Conservation (phyloP, 345 rosid genomes). For the Noccaea bulbosa region DNA sequence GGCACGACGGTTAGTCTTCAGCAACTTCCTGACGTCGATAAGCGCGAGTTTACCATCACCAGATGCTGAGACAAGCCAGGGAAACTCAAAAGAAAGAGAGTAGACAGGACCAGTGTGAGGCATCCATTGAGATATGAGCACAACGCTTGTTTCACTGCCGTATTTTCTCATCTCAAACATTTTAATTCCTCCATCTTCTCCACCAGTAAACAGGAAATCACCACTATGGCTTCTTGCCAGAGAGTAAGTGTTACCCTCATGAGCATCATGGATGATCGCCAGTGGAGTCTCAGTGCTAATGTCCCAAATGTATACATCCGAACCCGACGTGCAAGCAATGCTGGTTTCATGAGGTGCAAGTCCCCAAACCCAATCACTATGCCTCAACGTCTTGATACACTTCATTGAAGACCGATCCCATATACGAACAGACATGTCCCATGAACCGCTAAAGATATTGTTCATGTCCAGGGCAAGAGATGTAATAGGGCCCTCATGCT, state of each 20-base stretch:
- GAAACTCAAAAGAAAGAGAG: slow-evolving; percentile 90
- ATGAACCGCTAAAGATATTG: slow-evolving; percentile 81
- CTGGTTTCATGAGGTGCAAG: slow-evolving; percentile 74
- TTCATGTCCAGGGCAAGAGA: slow-evolving; percentile 72
- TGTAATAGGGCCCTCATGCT: slow-evolving; percentile 85
- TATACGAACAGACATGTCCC: slow-evolving; percentile 93
- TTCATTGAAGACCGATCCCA: slow-evolving; percentile 81
- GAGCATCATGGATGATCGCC: slow-evolving; percentile 60
- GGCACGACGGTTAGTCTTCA: slow-evolving; percentile 50
- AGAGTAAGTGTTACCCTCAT: slow-evolving; percentile 66
- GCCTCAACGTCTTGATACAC: slow-evolving; percentile 72
- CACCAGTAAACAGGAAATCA: slow-evolving; percentile 84
- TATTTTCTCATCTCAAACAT: slow-evolving; percentile 70
- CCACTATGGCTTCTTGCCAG: slow-evolving; percentile 84
- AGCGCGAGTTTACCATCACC: slow-evolving; percentile 82
- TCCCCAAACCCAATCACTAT: slow-evolving; percentile 91
- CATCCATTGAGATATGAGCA: slow-evolving; percentile 75
- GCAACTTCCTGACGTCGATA: slow-evolving; percentile 77
- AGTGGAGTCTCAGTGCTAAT: slow-evolving; percentile 54
- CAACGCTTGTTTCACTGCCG: slow-evolving; percentile 28
- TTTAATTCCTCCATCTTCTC: slow-evolving; percentile 89
- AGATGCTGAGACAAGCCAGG: slow-evolving; percentile 96
- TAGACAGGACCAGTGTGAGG: slow-evolving; percentile 83
- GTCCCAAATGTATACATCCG: slow-evolving; percentile 88
- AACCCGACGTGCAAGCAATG: slow-evolving; percentile 67